Evolutionary conservation across 176 grass and related monocot species (phyloP).

Genomic region (Puccinellia tenuiflora): DNA sequence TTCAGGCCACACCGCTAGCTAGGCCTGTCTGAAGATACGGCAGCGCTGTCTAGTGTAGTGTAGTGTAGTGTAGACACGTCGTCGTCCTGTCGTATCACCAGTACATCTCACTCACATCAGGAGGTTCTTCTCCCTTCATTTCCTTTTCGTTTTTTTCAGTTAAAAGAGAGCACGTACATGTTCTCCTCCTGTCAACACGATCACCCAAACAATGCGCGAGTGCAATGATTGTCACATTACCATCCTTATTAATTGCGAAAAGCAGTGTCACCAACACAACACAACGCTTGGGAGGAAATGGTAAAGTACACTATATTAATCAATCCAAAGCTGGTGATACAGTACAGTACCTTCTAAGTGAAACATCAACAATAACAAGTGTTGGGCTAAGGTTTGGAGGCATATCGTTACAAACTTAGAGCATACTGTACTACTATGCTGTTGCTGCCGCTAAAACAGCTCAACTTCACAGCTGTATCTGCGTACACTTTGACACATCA

Average conservation of each 20-base stretch:
- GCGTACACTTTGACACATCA: background rate
- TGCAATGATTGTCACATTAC: conserved; percentile 8
- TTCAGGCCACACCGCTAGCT: background rate
- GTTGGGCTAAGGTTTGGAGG: background rate
- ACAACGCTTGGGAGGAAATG: background rate
- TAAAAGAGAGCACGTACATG: background rate
- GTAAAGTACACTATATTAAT: background rate
- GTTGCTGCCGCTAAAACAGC: background rate
- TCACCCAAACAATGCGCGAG: background rate
- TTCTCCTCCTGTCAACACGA: background rate
- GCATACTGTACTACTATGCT: background rate
- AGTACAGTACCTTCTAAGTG: background rate
- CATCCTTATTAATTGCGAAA: conserved; percentile 6
- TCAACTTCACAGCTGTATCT: background rate
- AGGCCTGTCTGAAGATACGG: background rate
- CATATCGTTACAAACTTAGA: background rate
- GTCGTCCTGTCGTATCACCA: background rate
- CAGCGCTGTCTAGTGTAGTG: background rate
- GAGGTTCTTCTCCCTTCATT: background rate
- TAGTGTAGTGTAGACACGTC: background rate
- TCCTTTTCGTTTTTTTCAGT: background rate
- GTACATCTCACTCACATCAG: background rate
- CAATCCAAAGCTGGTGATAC: background rate
- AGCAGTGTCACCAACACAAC: background rate
- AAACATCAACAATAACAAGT: background rate